A percentile compares a stretch with the other conserved stretches of the same genome.
These are phyloP conservation scores for Eucalyptus camaldulensis DNA, from an alignment of 345 rosid genomes.

Conservation along the genomic window DNA sequence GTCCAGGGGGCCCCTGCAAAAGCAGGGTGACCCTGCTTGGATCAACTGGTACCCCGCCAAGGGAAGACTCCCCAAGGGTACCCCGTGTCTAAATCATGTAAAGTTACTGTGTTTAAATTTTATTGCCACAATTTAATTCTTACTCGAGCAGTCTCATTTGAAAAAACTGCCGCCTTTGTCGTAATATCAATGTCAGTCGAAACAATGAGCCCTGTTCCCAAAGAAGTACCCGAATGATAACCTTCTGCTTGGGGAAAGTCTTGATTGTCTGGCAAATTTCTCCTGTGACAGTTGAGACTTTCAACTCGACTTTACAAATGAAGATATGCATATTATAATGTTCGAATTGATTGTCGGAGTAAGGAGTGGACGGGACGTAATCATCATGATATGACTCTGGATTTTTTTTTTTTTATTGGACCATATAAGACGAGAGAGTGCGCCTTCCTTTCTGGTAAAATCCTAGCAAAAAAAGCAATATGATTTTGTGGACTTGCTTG, in stretches of 20 bases:
- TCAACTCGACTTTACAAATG: neutral
- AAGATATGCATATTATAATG: neutral
- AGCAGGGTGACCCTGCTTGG: accelerated
- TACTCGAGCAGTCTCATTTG: neutral
- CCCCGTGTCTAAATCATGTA: neutral
- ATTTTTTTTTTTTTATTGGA: neutral
- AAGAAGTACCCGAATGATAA: neutral
- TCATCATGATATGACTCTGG: neutral
- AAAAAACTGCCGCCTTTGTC: neutral
- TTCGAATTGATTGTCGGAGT: neutral
- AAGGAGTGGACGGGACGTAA: neutral
- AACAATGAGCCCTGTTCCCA: neutral
- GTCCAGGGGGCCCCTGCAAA: accelerated
- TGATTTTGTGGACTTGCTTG: neutral
- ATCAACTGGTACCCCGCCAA: accelerated
- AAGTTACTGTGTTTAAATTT: neutral
- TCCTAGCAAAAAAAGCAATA: neutral
- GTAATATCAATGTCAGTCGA: neutral
- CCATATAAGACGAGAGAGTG: neutral
- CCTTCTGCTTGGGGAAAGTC: neutral
- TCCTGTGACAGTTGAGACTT: neutral
- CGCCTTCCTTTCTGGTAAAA: neutral
- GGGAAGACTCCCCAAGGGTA: too few relatives aligned
- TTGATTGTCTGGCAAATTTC: neutral
- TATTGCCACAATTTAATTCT: neutral